Conservation (phyloP, 1,284 basidiomycete species). For the Salmacisia buchloeana region DNA sequence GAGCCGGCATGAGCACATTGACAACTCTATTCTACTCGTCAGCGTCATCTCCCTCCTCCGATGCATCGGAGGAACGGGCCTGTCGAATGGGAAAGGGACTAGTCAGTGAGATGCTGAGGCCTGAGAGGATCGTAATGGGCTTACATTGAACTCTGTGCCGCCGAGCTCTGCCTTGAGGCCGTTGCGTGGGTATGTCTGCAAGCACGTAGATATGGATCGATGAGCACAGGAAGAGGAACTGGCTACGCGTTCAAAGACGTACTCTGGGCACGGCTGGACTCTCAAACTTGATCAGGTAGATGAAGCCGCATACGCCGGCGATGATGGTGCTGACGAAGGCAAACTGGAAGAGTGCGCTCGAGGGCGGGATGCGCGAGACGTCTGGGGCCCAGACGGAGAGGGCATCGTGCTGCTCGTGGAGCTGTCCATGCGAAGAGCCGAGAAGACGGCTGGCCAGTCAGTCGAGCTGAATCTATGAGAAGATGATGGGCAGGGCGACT, state of each 20-base stretch:
- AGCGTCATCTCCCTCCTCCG: neutral
- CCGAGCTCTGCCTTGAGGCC: slow-evolving; percentile 45
- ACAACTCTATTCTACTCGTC: neutral
- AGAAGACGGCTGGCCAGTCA: neutral
- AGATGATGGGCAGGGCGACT: slow-evolving; percentile 10
- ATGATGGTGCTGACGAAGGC: slow-evolving; percentile 30
- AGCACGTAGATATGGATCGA: neutral
- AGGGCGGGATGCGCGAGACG: slow-evolving; percentile 32
- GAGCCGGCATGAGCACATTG: neutral
- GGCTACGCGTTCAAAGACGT: slow-evolving; percentile 3
- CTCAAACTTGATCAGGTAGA: slow-evolving; percentile 38
- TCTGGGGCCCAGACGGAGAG: slow-evolving; percentile 50
- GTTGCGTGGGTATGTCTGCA: slow-evolving; percentile 43
- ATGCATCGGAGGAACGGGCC: slow-evolving; percentile 1
- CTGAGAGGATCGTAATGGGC: neutral
- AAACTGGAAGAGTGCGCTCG: slow-evolving; percentile 40
- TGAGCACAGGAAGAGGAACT: neutral
- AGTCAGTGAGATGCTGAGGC: neutral
- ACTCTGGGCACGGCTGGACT: slow-evolving; percentile 39
- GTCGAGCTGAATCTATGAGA: neutral
- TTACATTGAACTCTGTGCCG: slow-evolving; percentile 15
- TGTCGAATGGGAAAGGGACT: neutral
- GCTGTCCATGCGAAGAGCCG: slow-evolving; percentile 15
- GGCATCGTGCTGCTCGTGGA: slow-evolving; percentile 48
- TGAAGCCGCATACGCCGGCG: slow-evolving; percentile 24